Base-by-base conservation (phyloP, 2,329 filamentous ascomycete genomes). In the Venturia effusa region DNA sequence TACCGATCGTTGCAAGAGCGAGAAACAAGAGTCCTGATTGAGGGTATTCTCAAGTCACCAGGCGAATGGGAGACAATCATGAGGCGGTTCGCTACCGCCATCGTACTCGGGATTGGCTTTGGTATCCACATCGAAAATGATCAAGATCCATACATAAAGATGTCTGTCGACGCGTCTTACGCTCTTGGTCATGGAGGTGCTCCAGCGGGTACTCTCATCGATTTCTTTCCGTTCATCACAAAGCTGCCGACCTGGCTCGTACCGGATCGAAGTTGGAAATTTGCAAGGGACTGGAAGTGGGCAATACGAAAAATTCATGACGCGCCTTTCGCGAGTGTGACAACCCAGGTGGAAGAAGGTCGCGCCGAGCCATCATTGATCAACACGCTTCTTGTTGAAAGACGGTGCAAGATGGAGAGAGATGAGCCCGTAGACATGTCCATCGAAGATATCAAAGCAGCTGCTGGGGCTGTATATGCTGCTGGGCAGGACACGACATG, bases 401-500 rank as follows among this genome's bases (percentile, higher is more conserved):
- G 61, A 61, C 74, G 68, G 66, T 73, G 45, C 64, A 72, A 63
- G 64, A 72, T 57, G 13, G 68, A 70, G n/a, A 67, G 69, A 2
- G 73, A 71, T 40, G 66, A 68, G 30, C 63, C 62, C 15, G 70
- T 70, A 1, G 74, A 79, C 22, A 65, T 78, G 32, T 76, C 73
- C 0, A 66, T 77, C 15, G 74, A 75, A 11, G 79, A 81, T 61
- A 77, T 82, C 67, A 80, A 81, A 68, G 80, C 80, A 15, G 79
- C 79, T 4, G 76, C 79, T 0, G 80, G 76, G 1, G 76, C 79
- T 10, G 75, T 82, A 13, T 81, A 75, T 67, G 77, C 78, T 43
- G 79, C 80, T 17, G 80, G 80, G 13, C 74, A 75, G 45, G 75
- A 81, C 66, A 79, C 78, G 37, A 81, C 78, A 3, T 78, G 73